Conservation (phyloP, 1,284 basidiomycete species). For the Ustilago cynodontis region DNA sequence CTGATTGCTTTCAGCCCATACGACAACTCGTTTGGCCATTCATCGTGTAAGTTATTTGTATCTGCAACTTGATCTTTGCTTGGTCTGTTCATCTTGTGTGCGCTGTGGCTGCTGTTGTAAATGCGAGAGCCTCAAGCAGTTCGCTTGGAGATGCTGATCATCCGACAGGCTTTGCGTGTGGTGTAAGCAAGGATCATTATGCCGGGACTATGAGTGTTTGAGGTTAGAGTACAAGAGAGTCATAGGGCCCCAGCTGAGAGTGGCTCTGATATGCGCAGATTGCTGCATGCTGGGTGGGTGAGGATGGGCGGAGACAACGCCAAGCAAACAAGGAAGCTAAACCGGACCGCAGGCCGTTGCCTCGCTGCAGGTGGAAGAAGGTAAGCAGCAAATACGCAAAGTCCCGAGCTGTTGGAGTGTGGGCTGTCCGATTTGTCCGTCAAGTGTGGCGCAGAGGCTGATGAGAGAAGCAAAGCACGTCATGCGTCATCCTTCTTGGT, state of each 20-base stretch:
- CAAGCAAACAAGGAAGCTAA: too few relatives aligned
- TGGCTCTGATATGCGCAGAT: background rate
- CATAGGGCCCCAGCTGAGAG: background rate
- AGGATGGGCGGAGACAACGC: background rate
- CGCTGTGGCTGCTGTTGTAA: too few relatives aligned
- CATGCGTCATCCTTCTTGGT: conserved; percentile 62
- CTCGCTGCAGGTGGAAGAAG: too few relatives aligned
- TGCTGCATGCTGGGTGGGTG: conserved; percentile 1
- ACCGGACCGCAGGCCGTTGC: too few relatives aligned
- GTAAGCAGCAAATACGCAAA: too few relatives aligned
- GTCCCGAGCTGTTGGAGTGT: background rate
- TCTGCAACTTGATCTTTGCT: conserved; percentile 11
- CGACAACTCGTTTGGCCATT: conserved; percentile 2
- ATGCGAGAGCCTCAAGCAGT: too few relatives aligned
- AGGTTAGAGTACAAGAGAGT: conserved; percentile 32
- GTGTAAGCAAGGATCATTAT: conserved; percentile 17
- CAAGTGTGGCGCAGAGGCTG: background rate
- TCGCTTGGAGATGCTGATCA: too few relatives aligned
- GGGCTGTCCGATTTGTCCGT: too few relatives aligned
- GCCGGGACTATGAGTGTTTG: background rate
- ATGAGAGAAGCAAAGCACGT: background rate
- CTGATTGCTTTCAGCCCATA: background rate
- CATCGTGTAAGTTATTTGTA: conserved; percentile 29
- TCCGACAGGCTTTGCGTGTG: background rate
- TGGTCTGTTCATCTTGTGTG: background rate